These are phyloP conservation scores for Coelastrella sp. DNA, from an alignment of 139 green algal genomes.

Conservation along the genomic window DNA sequence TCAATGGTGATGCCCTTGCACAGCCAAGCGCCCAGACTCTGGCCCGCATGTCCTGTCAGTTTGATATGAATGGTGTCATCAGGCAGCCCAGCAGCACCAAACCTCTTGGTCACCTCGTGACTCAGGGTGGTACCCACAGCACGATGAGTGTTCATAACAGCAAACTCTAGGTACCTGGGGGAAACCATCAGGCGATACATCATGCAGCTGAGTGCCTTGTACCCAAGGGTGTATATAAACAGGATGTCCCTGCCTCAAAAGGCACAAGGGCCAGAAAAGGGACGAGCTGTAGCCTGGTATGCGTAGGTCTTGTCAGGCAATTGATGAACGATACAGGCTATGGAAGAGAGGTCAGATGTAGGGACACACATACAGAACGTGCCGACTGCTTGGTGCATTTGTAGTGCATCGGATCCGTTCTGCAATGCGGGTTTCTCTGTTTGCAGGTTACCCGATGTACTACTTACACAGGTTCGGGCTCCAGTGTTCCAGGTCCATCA, in stretches of 20 bases:
- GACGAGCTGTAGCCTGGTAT: no score
- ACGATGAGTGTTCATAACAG: conserved; percentile 89
- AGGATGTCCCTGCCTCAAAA: no score
- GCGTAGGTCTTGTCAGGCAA: no score
- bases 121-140: conserved; percentile 92
- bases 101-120: conserved; percentile 92
- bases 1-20: conserved; percentile 88
- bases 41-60: conserved; percentile 90
- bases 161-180: conserved; percentile 66
- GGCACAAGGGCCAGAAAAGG: no score
- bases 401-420: no score
- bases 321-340: no score
- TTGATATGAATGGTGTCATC: conserved; percentile 92
- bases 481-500: conserved; percentile 18
- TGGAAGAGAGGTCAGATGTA: no score
- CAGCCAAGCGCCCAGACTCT: conserved; percentile 89
- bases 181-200: no score
- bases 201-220: no score
- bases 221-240: no score
- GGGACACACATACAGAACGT: no score
- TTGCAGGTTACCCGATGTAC: not conserved
- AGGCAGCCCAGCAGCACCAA: conserved; percentile 83
- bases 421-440: not conserved
- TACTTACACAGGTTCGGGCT: conserved; percentile 49
- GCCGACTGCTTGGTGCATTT: no score